A percentile compares a stretch with the other conserved stretches of the same genome.
phyloP scores from a whole-genome alignment of 257 asterid genomes.

The Solanum bulbocastanum region DNA sequence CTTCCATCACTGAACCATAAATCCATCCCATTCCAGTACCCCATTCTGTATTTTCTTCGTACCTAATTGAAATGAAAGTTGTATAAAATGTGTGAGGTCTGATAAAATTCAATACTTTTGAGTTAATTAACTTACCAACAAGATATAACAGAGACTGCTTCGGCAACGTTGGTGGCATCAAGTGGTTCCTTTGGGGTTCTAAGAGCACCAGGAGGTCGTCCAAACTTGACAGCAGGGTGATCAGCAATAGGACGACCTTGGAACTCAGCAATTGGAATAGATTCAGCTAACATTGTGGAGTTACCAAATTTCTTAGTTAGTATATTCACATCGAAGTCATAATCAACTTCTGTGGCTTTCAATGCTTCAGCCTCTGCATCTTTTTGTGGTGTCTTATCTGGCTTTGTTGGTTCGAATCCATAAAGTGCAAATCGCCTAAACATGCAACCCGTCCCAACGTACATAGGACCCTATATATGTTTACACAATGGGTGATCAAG shows the following conservation, averaged over 20 bases:
- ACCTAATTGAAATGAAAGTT: constrained; percentile 3
- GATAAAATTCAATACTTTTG: background rate
- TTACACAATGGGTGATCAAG: background rate
- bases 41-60: constrained; percentile 41
- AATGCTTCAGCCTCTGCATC: constrained; percentile 11
- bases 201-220: constrained; percentile 31
- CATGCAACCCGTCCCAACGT: constrained; percentile 33
- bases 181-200: constrained; percentile 24
- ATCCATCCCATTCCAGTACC: constrained; percentile 40
- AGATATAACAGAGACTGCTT: constrained; percentile 32
- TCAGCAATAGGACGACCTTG: constrained; percentile 40
- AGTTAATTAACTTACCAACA: constrained; percentile 19
- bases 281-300: constrained; percentile 26
- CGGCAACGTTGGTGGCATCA: constrained; percentile 32
- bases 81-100: background rate
- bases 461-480: constrained; percentile 24
- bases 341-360: constrained; percentile 22
- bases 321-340: constrained; percentile 21
- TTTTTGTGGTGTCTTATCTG: constrained; percentile 2
- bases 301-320: constrained; percentile 32
- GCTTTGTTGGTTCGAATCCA: constrained; percentile 24
- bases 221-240: constrained; percentile 43
- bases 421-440: constrained; percentile 30
- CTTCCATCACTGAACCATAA: constrained; percentile 35
- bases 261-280: constrained; percentile 34